Evolutionary conservation across 768 basidiomycete species (phyloP).

Genomic region (Lactarius trivialis): DNA sequence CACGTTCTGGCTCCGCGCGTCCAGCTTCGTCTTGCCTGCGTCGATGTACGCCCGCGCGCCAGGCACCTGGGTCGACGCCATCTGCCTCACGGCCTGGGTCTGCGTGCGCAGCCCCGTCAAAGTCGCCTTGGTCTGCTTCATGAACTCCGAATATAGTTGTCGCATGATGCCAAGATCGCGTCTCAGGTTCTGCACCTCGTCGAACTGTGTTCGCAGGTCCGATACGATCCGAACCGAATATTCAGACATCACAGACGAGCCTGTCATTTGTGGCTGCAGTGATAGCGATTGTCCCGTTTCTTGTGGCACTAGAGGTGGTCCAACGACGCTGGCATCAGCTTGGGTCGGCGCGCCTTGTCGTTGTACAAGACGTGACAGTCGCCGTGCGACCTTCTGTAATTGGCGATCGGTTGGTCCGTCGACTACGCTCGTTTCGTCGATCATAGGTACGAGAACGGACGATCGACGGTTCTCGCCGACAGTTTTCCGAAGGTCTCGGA

Average conservation of each 20-base stretch:
- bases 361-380: slow-evolving; percentile 63
- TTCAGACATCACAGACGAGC: slow-evolving; percentile 66
- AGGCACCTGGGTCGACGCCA: slow-evolving; percentile 75
- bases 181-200: slow-evolving; percentile 90
- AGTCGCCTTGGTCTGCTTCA: slow-evolving; percentile 84
- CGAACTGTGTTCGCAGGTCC: slow-evolving; percentile 88
- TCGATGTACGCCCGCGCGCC: slow-evolving; percentile 86
- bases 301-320: slow-evolving; percentile 44
- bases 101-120: slow-evolving; percentile 73
- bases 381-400: slow-evolving; percentile 64
- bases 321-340: slow-evolving; percentile 25
- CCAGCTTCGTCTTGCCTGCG: slow-evolving; percentile 88
- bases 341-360: slow-evolving; percentile 30
- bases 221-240: slow-evolving; percentile 66
- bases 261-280: slow-evolving; percentile 60
- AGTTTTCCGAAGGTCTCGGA: slow-evolving; percentile 76
- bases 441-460: slow-evolving; percentile 42
- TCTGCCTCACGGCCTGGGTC: slow-evolving; percentile 80
- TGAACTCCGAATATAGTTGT: slow-evolving; percentile 91
- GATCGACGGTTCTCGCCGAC: slow-evolving; percentile 52
- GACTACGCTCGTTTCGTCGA: slow-evolving; percentile 56
- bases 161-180: slow-evolving; percentile 91
- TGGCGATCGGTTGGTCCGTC: slow-evolving; percentile 66
- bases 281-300: slow-evolving; percentile 57
- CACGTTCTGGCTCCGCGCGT: slow-evolving; percentile 79